Evolutionary conservation across 2,329 filamentous ascomycete species (phyloP).

Genomic region (Bipolaris cookei): DNA sequence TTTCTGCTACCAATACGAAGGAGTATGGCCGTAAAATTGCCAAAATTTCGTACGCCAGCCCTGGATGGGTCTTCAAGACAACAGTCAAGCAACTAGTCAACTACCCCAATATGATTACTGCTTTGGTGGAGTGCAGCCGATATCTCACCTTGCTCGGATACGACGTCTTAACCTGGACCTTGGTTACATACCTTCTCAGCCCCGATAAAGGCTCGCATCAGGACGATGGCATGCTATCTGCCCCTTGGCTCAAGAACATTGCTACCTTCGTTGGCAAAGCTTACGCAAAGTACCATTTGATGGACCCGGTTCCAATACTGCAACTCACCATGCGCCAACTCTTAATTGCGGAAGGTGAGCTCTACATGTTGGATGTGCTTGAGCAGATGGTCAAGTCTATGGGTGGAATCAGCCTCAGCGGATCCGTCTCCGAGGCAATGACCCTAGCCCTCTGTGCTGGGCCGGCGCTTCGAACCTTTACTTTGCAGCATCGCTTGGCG

Average conservation of each 20-base stretch:
- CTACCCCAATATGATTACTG: conserved; percentile 93
- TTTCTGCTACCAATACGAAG: conserved; percentile 84
- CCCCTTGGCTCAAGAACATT: conserved; percentile 88
- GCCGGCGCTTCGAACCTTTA: conserved; percentile 77
- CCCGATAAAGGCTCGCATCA: conserved; percentile 65
- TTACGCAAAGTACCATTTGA: conserved; percentile 82
- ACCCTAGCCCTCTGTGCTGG: conserved; percentile 88
- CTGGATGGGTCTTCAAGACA: conserved; percentile 88
- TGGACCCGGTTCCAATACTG: conserved; percentile 83
- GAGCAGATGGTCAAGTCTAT: conserved; percentile 90
- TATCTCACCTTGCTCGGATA: conserved; percentile 94
- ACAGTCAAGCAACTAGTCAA: conserved; percentile 90
- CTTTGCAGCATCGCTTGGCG: conserved; percentile 74
- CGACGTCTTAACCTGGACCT: conserved; percentile 90
- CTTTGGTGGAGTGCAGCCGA: conserved; percentile 90
- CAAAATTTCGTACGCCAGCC: conserved; percentile 89
- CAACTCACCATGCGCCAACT: conserved; percentile 90
- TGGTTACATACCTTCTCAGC: conserved; percentile 74
- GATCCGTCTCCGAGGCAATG: conserved; percentile 87
- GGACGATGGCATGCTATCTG: conserved; percentile 75
- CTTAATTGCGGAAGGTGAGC: conserved; percentile 73
- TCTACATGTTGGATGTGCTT: conserved; percentile 88
- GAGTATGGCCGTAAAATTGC: conserved; percentile 87
- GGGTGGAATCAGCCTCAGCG: conserved; percentile 88
- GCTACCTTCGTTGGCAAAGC: conserved; percentile 90